Base-by-base conservation (phyloP, 345 rosid species). In the Gossypioides kirkii region DNA sequence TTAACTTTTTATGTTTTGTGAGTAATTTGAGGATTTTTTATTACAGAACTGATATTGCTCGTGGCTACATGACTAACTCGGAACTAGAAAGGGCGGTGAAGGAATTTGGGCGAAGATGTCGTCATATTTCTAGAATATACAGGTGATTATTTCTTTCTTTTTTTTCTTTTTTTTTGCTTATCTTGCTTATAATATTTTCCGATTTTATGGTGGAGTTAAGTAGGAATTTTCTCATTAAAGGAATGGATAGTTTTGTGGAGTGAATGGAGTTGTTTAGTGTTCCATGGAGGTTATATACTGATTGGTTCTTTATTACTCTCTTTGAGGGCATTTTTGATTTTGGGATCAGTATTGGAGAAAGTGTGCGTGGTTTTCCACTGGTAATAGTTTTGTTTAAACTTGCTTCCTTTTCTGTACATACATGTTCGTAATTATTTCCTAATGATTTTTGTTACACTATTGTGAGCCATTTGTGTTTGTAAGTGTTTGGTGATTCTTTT, bases 311-410 rank as follows among this genome's bases (percentile, higher is more conserved):
- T 80, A 71, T 76, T 88, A 87, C 87, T 92, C 95, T 88, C 91
- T 82, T 88, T 79, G 98, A 90, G 97, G 93, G 96, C 80, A 66
- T 82, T 78, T 77, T 83, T 79, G 79, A 81, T 79, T 81, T 77
- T 77, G 61, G 78, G 41, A 79, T 89, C 92, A 95, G 99, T 84
- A 87, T 95, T 61, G 99, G 99, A 28, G 80, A 86, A 80, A 95
- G 99, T 86, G 94, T 91, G 65, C 81, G 82, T 82, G 98, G 97
- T 78, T 84, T 95, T 78, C 92, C 96, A 36, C 82, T 95, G 98
- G 99, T 95, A 95, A 83, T 77, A 20, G 36, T 47, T 76, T 71
- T 49, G 25, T 75, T 73, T 2, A 36, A 68, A 63, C 74, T 65
- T 61, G 46, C 54, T 61, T 16, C 38, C 42, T 46, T 41, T 63